A percentile compares a stretch with the other conserved stretches of the same genome.
Conservation (phyloP, 345 rosid species). For the Linum tenue region DNA sequence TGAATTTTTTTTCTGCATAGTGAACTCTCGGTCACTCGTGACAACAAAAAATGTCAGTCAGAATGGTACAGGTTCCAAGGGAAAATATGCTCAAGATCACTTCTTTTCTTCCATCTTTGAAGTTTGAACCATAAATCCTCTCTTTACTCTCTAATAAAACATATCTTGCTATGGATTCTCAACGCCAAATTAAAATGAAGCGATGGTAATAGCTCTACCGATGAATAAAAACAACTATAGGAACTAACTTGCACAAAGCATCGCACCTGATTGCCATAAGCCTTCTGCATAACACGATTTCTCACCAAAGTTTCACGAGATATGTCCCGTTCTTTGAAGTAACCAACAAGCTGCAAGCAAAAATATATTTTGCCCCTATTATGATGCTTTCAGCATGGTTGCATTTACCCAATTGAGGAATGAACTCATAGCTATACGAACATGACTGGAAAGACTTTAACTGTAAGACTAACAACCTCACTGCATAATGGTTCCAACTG, state of each 20-base stretch:
- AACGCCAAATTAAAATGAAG: neutral
- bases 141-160: neutral
- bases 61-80: no score
- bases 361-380: neutral
- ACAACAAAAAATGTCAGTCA: no score
- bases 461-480: slow-evolving; percentile 41
- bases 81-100: no score
- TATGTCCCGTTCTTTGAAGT: slow-evolving; percentile 69
- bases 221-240: no score
- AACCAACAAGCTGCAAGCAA: slow-evolving; percentile 54
- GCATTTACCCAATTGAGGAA: neutral
- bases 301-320: slow-evolving; percentile 53
- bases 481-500: slow-evolving; percentile 59
- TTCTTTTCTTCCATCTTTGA: no score
- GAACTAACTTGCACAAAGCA: no score
- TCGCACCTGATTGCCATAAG: slow-evolving; percentile 43
- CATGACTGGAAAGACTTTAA: neutral
- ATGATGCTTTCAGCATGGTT: neutral
- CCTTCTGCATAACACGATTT: slow-evolving; percentile 78
- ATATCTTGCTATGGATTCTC: neutral
- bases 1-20: no score
- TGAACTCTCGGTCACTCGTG: no score
- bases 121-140: neutral
- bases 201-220: no score
- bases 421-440: neutral